phyloP scores from a whole-genome alignment of 2,329 filamentous ascomycete species.

The Epichloe sylvatica region DNA sequence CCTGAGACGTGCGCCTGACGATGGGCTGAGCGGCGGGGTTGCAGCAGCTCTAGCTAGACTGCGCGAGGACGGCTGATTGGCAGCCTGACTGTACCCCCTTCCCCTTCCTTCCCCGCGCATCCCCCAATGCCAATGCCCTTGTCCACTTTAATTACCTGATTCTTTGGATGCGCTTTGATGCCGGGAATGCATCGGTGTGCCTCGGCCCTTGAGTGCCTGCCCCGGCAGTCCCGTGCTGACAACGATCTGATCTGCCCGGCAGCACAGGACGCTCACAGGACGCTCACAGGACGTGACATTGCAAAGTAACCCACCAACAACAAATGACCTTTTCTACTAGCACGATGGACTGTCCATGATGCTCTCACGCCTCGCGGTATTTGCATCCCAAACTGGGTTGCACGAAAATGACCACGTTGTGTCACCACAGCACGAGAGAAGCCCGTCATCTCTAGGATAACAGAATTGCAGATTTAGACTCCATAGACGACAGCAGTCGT shows the following conservation, averaged over 20 bases:
- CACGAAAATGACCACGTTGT: background rate
- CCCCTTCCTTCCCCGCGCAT: no score
- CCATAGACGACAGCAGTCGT: no score
- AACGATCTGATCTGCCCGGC: background rate
- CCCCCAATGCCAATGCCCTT: background rate
- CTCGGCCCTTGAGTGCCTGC: background rate
- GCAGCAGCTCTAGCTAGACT: slow-evolving; percentile 48
- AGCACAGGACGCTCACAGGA: no score
- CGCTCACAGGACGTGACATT: background rate
- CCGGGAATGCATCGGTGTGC: background rate
- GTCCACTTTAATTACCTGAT: no score
- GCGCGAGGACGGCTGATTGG: slow-evolving; percentile 24
- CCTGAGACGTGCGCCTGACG: slow-evolving; percentile 1
- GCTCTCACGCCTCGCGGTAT: background rate
- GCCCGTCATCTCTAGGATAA: background rate
- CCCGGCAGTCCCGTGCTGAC: background rate
- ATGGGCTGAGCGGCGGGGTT: slow-evolving; percentile 39
- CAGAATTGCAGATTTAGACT: no score
- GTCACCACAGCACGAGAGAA: background rate
- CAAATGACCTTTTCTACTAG: background rate
- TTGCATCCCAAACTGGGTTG: background rate
- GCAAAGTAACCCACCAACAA: slow-evolving; percentile 1
- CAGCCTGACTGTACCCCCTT: background rate
- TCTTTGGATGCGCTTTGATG: background rate
- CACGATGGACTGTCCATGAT: background rate